Conservation (phyloP, 2,329 filamentous ascomycete genomes). For the Cryphonectria radicalis region DNA sequence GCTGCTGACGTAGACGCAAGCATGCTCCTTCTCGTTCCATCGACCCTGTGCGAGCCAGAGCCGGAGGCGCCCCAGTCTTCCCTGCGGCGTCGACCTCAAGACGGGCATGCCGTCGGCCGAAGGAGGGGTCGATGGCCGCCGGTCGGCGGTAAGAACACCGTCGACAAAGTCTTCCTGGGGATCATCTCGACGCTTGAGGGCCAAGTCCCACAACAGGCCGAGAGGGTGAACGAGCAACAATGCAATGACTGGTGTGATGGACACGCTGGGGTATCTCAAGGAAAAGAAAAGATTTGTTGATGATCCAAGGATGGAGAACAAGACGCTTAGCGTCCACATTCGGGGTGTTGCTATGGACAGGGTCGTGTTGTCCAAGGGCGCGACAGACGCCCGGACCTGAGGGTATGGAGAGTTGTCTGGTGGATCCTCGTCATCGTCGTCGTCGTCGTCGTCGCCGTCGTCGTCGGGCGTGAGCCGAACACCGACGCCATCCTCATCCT, state of each 20-base stretch:
- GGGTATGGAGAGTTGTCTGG: conserved; percentile 76
- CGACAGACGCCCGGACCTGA: conserved; percentile 79
- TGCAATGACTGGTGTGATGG: conserved; percentile 87
- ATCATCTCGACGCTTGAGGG: conserved; percentile 68
- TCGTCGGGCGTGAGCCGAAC: conserved; percentile 43
- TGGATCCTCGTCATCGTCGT: conserved; percentile 56
- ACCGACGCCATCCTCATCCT: conserved; percentile 38
- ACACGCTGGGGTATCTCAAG: conserved; percentile 85
- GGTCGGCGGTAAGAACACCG: conserved; percentile 39
- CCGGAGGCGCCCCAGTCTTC: conserved; percentile 52
- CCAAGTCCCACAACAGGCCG: conserved; percentile 76
- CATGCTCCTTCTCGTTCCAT: conserved; percentile 90
- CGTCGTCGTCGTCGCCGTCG: conserved; percentile 40
- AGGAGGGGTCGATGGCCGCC: conserved; percentile 27
- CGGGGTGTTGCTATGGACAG: conserved; percentile 87
- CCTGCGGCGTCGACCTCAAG: conserved; percentile 18
- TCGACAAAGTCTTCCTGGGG: conserved; percentile 53
- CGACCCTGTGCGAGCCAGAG: conserved; percentile 78
- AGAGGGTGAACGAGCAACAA: conserved; percentile 83
- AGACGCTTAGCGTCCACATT: conserved; percentile 81
- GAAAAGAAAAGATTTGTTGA: conserved; percentile 89
- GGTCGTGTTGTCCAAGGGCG: conserved; percentile 73
- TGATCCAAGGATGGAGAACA: conserved; percentile 81
- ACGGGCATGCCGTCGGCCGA: conserved; percentile 23
- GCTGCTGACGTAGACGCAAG: conserved; percentile 86